Evolutionary conservation across 1,284 basidiomycete species (phyloP), one percentile per base, ranked within the genome.

Genomic region (Amylostereum areolatum): DNA sequence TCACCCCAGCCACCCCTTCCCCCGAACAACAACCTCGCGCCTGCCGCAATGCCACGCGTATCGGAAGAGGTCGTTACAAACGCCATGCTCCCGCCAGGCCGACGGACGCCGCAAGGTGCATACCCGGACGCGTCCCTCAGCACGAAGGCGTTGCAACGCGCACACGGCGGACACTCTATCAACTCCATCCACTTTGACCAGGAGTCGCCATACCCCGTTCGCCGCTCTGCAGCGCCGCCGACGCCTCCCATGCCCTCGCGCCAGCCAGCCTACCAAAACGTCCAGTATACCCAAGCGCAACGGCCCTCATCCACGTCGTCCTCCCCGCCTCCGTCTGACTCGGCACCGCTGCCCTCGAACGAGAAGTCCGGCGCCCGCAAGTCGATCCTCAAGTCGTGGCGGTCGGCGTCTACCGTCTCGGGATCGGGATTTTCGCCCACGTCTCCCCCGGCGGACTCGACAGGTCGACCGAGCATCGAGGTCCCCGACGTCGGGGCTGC

Each of bases 331-430:
- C 18, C 18, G 18, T 18, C 18, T 1, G 18, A 18, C 18, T 18
- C 63, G 41, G 55, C 66, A 7, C 54, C 53, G 24, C 44, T 61
- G 11, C 50, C 54, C 10, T 54, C 54, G n/a, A 28, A 11, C 41
- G 69, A 56, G 29, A 54, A 28, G 39, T 49, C 40, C 35, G 59
- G 66, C 30, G 70, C 70, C 41, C 78, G 82, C 39, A 88, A 85
- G 67, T 87, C 85, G 11, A 87, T 88, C 53, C 64, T 87, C 55
- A 86, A 86, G 61, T 69, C 70, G 10, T 79, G 75, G 72, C 80
- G 76, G 57, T 70, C 75, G 25, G 67, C 68, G 10, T 62, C 67
- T 4, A 65, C 66, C 32, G 60, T 54, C 18, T 58, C 61, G 10
- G 46, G 45, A 31, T 39, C 46, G 49, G 35, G 37, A n/a, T 59